Conservation (phyloP, 192 early-diverging fungal species). For the Gorgonomyces haynaldii region DNA sequence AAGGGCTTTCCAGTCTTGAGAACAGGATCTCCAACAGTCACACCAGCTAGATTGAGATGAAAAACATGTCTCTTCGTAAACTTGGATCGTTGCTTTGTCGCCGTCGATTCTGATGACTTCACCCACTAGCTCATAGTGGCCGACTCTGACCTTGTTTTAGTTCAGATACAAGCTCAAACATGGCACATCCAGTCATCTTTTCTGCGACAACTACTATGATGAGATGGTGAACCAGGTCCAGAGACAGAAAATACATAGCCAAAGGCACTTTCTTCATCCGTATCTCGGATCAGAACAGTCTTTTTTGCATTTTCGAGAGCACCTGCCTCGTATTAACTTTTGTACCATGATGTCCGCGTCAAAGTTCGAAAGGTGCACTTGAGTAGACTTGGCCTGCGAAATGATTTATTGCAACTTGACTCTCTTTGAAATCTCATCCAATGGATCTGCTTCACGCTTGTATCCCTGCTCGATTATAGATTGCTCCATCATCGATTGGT, state of each 20-base stretch:
- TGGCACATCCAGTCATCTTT: constrained; percentile 92
- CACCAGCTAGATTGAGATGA: no score
- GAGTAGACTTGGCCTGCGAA: no score
- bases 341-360: no score
- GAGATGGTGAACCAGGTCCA: constrained; percentile 68
- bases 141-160: constrained; percentile 75
- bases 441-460: no score
- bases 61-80: constrained; percentile 99
- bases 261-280: constrained; percentile 71
- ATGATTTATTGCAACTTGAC: no score
- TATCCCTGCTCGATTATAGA: no score
- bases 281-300: constrained; percentile 74
- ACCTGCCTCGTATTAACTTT: constrained; percentile 64
- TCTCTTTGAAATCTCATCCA: no score
- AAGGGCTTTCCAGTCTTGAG: constrained; percentile 95
- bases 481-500: no score
- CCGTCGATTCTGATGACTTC: constrained; percentile 99
- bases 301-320: constrained; percentile 81
- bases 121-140: constrained; percentile 93
- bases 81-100: constrained; percentile 99
- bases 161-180: constrained; percentile 86
- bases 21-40: constrained; percentile 98
- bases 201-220: constrained; percentile 91
- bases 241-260: constrained; percentile 96
- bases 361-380: no score